These are phyloP conservation scores for Paraphaeosphaeria minitans DNA, from an alignment of 2,329 filamentous ascomycete species.

Conservation along the genomic window DNA sequence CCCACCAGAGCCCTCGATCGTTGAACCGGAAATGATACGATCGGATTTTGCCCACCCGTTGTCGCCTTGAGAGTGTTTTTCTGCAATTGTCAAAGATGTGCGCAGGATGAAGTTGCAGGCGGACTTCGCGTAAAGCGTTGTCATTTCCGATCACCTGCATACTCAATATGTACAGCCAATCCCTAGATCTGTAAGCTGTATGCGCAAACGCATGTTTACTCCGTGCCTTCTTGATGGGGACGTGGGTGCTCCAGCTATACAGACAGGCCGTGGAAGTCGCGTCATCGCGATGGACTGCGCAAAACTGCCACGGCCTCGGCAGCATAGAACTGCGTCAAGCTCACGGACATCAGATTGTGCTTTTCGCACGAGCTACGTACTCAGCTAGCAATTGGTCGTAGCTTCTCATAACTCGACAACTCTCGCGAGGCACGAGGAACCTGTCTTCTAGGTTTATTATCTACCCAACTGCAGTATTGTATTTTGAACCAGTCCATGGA, in stretches of 20 bases:
- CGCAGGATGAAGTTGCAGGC: background rate
- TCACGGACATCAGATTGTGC: no score
- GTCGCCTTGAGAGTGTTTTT: background rate
- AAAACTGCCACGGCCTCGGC: no score
- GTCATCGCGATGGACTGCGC: no score
- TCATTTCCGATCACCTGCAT: conserved; percentile 6
- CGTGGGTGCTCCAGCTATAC: background rate
- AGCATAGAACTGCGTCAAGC: no score
- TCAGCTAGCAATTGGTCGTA: no score
- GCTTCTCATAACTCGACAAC: no score
- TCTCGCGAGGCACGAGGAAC: no score
- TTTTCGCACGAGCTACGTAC: no score
- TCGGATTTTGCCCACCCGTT: background rate
- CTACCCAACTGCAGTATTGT: no score
- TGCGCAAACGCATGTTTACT: background rate
- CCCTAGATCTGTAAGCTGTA: background rate
- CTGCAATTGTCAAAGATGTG: background rate
- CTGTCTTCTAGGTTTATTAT: no score
- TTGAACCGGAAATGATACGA: background rate
- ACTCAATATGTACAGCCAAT: background rate
- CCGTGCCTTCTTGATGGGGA: conserved; percentile 5
- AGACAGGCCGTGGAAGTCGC: background rate
- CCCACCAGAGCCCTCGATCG: background rate
- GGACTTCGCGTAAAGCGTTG: conserved; percentile 6
- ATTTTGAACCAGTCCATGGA: no score